phyloP scores from a whole-genome alignment of 2,329 filamentous ascomycete species.

The Stenocarpella maydis region DNA sequence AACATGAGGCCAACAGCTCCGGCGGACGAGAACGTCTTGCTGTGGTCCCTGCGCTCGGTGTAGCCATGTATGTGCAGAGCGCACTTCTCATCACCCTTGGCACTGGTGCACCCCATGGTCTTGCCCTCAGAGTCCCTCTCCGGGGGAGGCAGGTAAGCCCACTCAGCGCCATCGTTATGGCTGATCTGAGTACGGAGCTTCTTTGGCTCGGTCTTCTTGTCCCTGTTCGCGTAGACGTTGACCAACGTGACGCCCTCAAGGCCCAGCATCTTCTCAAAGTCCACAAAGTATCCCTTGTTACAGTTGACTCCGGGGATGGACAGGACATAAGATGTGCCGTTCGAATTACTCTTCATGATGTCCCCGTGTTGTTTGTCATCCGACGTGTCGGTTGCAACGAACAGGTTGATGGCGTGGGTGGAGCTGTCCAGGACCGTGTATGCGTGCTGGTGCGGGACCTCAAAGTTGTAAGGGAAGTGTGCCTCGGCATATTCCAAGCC shows the following conservation, averaged over 20 bases:
- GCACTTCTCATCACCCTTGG: conserved; percentile 67
- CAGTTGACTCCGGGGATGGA: conserved; percentile 85
- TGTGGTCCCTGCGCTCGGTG: conserved; percentile 84
- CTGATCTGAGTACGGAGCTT: conserved; percentile 90
- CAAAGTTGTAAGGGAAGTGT: conserved; percentile 85
- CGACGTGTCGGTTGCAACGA: conserved; percentile 80
- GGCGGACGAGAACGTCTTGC: conserved; percentile 86
- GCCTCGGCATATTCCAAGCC: conserved; percentile 83
- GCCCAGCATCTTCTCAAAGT: conserved; percentile 95
- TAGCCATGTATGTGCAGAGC: conserved; percentile 94
- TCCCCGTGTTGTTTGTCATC: conserved; percentile 77
- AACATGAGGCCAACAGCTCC: conserved; percentile 92
- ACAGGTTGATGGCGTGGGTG: conserved; percentile 92
- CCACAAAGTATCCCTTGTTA: conserved; percentile 79
- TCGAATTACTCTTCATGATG: conserved; percentile 98
- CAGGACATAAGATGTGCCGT: conserved; percentile 93
- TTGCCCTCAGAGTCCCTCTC: conserved; percentile 75
- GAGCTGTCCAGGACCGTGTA: conserved; percentile 97
- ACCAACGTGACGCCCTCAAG: conserved; percentile 90
- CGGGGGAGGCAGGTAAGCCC: conserved; percentile 80
- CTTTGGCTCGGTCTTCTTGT: conserved; percentile 74
- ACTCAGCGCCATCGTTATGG: conserved; percentile 93
- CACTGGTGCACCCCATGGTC: conserved; percentile 74
- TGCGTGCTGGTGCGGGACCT: conserved; percentile 77
- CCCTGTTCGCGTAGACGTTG: conserved; percentile 81